Evolutionary conservation across 2,329 filamentous ascomycete genomes (phyloP).

Genomic region (Fusarium bactridioides): DNA sequence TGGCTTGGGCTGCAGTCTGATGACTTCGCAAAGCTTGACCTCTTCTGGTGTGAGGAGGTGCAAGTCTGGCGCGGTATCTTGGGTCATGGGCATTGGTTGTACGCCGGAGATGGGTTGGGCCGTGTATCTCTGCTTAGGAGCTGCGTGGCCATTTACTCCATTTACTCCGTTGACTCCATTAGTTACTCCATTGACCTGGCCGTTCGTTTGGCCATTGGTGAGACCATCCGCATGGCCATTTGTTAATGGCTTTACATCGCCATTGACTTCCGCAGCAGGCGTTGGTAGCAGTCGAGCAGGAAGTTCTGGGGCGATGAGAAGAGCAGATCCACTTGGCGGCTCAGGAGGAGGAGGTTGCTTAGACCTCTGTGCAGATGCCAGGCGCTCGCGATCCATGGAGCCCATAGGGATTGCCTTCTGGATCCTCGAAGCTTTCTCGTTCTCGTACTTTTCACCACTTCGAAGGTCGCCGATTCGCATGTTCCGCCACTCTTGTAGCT

Average conservation of each 20-base stretch:
- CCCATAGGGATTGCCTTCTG: constrained; percentile 77
- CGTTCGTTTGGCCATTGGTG: constrained; percentile 55
- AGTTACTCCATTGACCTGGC: constrained; percentile 55
- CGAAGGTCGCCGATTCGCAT: constrained; percentile 85
- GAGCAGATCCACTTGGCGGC: constrained; percentile 75
- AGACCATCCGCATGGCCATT: constrained; percentile 61
- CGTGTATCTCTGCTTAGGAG: constrained; percentile 59
- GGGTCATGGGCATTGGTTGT: constrained; percentile 71
- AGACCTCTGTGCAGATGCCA: constrained; percentile 75
- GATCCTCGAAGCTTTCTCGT: constrained; percentile 80
- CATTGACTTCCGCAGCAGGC: constrained; percentile 50
- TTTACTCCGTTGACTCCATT: constrained; percentile 51
- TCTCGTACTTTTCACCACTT: constrained; percentile 90
- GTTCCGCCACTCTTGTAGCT: constrained; percentile 92
- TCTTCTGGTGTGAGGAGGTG: constrained; percentile 89
- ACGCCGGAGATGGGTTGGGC: constrained; percentile 67
- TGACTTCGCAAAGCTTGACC: constrained; percentile 81
- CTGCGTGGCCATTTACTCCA: constrained; percentile 47
- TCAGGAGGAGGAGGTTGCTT: constrained; percentile 74
- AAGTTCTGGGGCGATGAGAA: constrained; percentile 81
- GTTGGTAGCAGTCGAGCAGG: constrained; percentile 63
- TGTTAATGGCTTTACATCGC: constrained; percentile 60
- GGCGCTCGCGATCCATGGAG: constrained; percentile 81
- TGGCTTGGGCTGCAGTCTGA: constrained; percentile 90
- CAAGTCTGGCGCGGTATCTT: constrained; percentile 80